Evolutionary conservation across 177 flowering plant species (phyloP), one percentile per base, ranked within the genome.

Genomic region (Vitis hybrid): DNA sequence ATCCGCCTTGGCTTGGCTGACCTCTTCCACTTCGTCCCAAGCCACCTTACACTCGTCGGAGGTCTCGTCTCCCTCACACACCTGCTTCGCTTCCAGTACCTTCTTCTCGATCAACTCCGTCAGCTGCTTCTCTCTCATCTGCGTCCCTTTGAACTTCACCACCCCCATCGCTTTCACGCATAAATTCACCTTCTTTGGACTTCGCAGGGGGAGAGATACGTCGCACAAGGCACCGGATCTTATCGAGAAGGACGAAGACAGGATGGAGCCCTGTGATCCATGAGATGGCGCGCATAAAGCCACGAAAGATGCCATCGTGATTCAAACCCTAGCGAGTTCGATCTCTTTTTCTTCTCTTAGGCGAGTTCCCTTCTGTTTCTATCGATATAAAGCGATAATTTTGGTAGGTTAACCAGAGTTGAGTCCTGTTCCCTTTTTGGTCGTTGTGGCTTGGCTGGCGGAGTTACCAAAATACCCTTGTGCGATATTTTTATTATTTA

Each of bases 11-110:
- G 97, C 93, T 64, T 85, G 91, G 76, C 97, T 91, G 2, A 91
- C 82, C 70, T 91, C 97, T 63, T 91, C 97, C 60, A 91, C 97
- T 71, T 91, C 93, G 77, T 89, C 97, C 97, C 92, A 88, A 21
- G 97, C 97, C 21, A 91, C 93, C 77, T 79, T 89, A 77, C 93
- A 89, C 81, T 85, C 93, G 64, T 77, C 90, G 0, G 92, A 82
- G 0, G 11, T 68, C 67, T 60, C 61, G 71, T 91, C 77, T 14
- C 85, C 91, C 48, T 78, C 82, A 80, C 97, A 91, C 18, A 82
- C 91, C 67, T 88, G 77, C 74, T 73, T 82, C 30, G 93, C 97
- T 74, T 91, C 93, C 67, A 15, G 21, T 32, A 91, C 86, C 73
- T 88, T 89, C 88, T 83, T 74, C 87, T 91, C 93, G 54, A 89